Percentiles rank a stretch among this genome's conserved stretches.
These are phyloP conservation scores for Cryoendolithus antarcticus DNA, from an alignment of 2,329 filamentous ascomycete genomes.

Conservation along the genomic window DNA sequence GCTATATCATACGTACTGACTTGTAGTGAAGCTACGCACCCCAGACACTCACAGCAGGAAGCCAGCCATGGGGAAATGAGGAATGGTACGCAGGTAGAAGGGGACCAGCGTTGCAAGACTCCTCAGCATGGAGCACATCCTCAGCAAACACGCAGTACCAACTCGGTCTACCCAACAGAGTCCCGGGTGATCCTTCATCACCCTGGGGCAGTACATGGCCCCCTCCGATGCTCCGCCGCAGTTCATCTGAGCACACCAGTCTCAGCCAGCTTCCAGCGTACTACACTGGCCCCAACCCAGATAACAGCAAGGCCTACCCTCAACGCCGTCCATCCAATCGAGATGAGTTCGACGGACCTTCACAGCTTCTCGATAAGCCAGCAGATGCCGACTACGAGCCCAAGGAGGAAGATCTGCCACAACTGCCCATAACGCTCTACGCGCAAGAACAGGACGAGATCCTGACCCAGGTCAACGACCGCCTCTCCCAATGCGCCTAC, in stretches of 20 bases:
- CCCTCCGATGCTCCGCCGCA: slow-evolving; percentile 15
- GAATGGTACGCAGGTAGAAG: too few species aligned
- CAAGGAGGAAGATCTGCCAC: slow-evolving; percentile 68
- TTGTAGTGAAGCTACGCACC: too few species aligned
- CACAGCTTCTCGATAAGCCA: slow-evolving; percentile 66
- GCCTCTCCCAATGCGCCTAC: slow-evolving; percentile 73
- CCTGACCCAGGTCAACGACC: slow-evolving; percentile 68
- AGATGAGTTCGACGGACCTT: slow-evolving; percentile 81
- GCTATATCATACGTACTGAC: too few species aligned
- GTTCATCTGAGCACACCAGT: slow-evolving; percentile 18
- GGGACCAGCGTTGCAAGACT: too few species aligned
- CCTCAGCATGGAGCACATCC: too few species aligned
- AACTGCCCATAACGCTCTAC: slow-evolving; percentile 69
- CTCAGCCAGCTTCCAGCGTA: slow-evolving; percentile 13
- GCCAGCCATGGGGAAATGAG: too few species aligned
- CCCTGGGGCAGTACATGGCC: slow-evolving; percentile 15
- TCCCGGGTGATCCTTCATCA: slow-evolving; percentile 11
- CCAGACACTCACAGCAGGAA: too few species aligned
- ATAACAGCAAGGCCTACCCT: slow-evolving; percentile 17
- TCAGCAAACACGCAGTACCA: background rate
- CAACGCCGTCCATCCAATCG: slow-evolving; percentile 66
- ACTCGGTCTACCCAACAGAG: slow-evolving; percentile 8
- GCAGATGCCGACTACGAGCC: slow-evolving; percentile 58
- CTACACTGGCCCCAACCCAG: slow-evolving; percentile 12
- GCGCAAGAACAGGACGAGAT: slow-evolving; percentile 78